Evolutionary conservation across 306 rosid species (phyloP).

Genomic region (cucumber (Cucumis sativus)): Cucumber_9930_V3 NC_026655.2:32501001-32501500

Average conservation of each 20-base stretch:
- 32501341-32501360: not conserved
- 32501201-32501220: not conserved
- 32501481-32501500: constrained; percentile 96
- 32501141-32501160: not conserved
- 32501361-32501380: not conserved
- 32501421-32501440: not conserved
- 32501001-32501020: not conserved
- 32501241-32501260: not conserved
- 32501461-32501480: constrained; percentile 96
- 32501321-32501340: not conserved
- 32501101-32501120: not conserved
- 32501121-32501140: not conserved
- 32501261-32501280: not conserved
- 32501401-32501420: not conserved
- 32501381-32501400: not conserved
- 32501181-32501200: not conserved
- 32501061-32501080: not conserved
- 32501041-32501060: not conserved
- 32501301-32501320: not conserved
- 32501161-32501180: not conserved
- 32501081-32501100: not conserved
- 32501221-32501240: not conserved
- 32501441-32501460: constrained; percentile 44
- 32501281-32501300: not conserved
- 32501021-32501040: not conserved